These are phyloP conservation scores for Xylaria longipes DNA, from an alignment of 495 filamentous ascomycete species.

Conservation along the genomic window DNA sequence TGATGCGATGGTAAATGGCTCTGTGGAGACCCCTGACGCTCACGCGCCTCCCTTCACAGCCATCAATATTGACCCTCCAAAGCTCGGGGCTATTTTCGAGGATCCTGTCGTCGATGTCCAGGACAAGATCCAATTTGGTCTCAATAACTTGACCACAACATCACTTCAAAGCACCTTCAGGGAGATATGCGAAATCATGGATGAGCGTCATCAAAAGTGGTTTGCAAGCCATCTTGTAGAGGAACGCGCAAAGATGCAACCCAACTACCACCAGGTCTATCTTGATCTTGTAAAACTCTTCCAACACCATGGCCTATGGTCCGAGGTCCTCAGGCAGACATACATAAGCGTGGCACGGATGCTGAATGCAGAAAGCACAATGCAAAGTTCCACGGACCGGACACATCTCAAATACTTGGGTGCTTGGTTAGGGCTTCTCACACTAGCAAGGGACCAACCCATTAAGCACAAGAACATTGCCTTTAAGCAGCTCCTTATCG, in stretches of 20 bases:
- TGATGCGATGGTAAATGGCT: slow-evolving; percentile 67
- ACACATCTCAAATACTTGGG: slow-evolving; percentile 90
- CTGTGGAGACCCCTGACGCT: slow-evolving; percentile 62
- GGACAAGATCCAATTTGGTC: slow-evolving; percentile 91
- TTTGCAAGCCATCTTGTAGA: slow-evolving; percentile 96
- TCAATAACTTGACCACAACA: slow-evolving; percentile 93
- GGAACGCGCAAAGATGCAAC: slow-evolving; percentile 93
- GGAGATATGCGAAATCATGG: slow-evolving; percentile 77
- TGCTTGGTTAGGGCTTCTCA: slow-evolving; percentile 91
- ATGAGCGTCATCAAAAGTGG: slow-evolving; percentile 88
- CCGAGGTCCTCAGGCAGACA: slow-evolving; percentile 90
- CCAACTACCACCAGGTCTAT: slow-evolving; percentile 93
- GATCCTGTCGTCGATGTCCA: slow-evolving; percentile 85
- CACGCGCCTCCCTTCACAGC: slow-evolving; percentile 70
- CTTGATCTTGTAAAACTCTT: slow-evolving; percentile 87
- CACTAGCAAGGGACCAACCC: slow-evolving; percentile 91
- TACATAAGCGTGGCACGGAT: slow-evolving; percentile 83
- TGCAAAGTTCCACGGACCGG: slow-evolving; percentile 80
- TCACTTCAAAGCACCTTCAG: slow-evolving; percentile 83
- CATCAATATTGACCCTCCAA: slow-evolving; percentile 73
- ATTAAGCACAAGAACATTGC: slow-evolving; percentile 97
- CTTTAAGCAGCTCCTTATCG: slow-evolving; percentile 92
- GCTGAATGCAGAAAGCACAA: slow-evolving; percentile 85
- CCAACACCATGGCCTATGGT: slow-evolving; percentile 76
- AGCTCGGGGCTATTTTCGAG: slow-evolving; percentile 66